phyloP scores from a whole-genome alignment of 2,329 filamentous ascomycete genomes.

The Pyricularia grisea region DNA sequence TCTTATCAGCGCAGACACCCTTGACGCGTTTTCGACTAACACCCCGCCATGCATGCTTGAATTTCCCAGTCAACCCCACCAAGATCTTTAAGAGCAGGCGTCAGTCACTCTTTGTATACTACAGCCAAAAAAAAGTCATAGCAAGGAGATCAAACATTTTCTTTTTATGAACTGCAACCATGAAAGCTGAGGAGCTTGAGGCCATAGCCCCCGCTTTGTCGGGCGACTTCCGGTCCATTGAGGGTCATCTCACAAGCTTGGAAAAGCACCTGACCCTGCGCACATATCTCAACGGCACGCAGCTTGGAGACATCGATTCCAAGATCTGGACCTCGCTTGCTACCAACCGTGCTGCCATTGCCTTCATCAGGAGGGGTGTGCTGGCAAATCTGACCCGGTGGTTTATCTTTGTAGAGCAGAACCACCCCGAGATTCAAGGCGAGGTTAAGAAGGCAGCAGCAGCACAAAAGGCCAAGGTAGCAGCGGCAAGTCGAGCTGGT shows the following conservation, averaged over 20 bases:
- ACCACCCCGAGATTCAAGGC: conserved; percentile 64
- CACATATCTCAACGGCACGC: conserved; percentile 77
- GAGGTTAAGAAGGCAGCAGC: conserved; percentile 63
- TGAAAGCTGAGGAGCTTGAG: conserved; percentile 49
- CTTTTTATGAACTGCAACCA: conserved; percentile 14
- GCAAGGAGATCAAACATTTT: background rate
- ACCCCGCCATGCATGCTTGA: background rate
- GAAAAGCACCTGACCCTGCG: conserved; percentile 83
- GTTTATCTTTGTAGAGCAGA: conserved; percentile 79
- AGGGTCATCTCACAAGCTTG: conserved; percentile 63
- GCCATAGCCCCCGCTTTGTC: conserved; percentile 36
- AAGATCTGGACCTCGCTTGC: conserved; percentile 78
- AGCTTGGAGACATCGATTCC: conserved; percentile 65
- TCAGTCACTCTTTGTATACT: background rate
- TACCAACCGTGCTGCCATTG: conserved; percentile 73
- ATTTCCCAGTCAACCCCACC: conserved; percentile 5
- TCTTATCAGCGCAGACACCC: conserved; percentile 1
- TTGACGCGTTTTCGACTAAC: background rate
- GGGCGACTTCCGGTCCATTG: conserved; percentile 74
- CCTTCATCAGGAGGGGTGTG: conserved; percentile 69
- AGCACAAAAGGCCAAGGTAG: conserved; percentile 59
- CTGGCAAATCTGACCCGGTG: conserved; percentile 74
- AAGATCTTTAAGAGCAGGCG: background rate
- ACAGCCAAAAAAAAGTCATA: conserved; percentile 1
- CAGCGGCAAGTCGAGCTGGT: conserved; percentile 62